phyloP scores from a whole-genome alignment of 2,329 filamentous ascomycete species.

The Orbilia blumenaviensis region DNA sequence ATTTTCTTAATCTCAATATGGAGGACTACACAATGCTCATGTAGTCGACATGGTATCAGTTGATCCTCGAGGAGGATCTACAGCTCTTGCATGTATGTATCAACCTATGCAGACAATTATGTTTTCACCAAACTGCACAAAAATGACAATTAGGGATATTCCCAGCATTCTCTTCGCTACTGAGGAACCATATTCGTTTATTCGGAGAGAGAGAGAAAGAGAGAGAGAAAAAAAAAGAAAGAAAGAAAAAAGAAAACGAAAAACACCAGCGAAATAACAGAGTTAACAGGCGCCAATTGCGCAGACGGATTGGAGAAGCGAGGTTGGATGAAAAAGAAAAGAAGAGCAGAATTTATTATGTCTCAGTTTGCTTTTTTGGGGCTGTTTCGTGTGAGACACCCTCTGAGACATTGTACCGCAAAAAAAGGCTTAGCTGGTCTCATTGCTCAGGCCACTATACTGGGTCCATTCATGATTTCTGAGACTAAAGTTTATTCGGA shows the following conservation, averaged over 20 bases:
- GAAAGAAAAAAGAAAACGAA: background rate
- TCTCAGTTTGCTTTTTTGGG: conserved; percentile 49
- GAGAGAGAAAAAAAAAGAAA: background rate
- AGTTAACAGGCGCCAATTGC: background rate
- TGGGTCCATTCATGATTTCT: background rate
- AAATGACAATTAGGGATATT: no score
- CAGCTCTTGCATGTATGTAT: no score
- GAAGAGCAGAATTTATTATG: conserved; percentile 10
- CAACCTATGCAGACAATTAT: no score
- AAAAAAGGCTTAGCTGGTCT: conserved; percentile 50
- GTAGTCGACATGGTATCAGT: no score
- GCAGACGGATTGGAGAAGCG: conserved; percentile 9
- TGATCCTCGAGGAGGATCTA: no score
- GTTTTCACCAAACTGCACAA: no score
- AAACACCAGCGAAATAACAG: background rate
- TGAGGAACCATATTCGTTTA: no score
- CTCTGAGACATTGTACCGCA: conserved; percentile 39
- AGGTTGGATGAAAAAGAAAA: conserved; percentile 8
- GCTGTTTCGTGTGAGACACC: conserved; percentile 51
- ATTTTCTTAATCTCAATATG: background rate
- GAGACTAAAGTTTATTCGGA: background rate
- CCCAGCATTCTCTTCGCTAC: no score
- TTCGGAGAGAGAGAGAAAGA: background rate
- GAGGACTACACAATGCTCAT: no score
- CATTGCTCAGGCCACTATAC: conserved; percentile 41